A percentile compares a stretch with the other conserved stretches of the same genome.
These are phyloP conservation scores for Vigna hirtella DNA, from an alignment of 306 rosid genomes.

Conservation along the genomic window DNA sequence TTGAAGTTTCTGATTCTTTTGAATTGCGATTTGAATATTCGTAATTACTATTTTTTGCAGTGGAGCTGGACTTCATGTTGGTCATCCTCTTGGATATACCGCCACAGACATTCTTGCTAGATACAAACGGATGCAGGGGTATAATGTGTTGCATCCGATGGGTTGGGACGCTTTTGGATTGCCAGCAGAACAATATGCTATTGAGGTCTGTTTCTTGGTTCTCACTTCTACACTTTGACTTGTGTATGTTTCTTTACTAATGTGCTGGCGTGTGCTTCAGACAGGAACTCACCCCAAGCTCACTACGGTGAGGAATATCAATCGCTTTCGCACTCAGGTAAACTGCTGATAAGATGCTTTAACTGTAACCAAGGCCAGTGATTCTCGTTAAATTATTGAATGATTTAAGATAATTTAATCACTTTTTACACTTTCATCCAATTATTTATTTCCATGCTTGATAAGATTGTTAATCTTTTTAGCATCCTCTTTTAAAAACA, in stretches of 20 bases:
- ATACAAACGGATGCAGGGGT: constrained; percentile 88
- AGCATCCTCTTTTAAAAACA: background rate
- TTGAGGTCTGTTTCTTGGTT: constrained; percentile 66
- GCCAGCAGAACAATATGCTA: constrained; percentile 99
- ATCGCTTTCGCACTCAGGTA: constrained; percentile 95
- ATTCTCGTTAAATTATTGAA: constrained; percentile 15
- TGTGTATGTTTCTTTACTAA: background rate
- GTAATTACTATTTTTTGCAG: constrained; percentile 46
- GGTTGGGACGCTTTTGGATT: constrained; percentile 99
- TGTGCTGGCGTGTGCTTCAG: constrained; percentile 54
- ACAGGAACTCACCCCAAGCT: constrained; percentile 97
- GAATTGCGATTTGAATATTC: background rate
- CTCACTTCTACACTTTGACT: constrained; percentile 21
- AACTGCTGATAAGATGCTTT: constrained; percentile 12
- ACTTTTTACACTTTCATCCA: background rate
- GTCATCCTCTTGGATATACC: constrained; percentile 96
- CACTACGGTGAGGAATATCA: constrained; percentile 79
- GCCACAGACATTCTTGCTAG: constrained; percentile 95
- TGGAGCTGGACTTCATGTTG: constrained; percentile 96
- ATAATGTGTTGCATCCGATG: constrained; percentile 95
- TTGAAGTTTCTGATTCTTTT: constrained; percentile 1
- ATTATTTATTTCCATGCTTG: background rate
- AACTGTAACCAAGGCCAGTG: background rate
- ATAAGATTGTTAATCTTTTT: background rate
- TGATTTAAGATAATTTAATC: background rate